Base-by-base conservation (phyloP, 352 stramenopile genomes). In the Phytopythium aichiense region DNA sequence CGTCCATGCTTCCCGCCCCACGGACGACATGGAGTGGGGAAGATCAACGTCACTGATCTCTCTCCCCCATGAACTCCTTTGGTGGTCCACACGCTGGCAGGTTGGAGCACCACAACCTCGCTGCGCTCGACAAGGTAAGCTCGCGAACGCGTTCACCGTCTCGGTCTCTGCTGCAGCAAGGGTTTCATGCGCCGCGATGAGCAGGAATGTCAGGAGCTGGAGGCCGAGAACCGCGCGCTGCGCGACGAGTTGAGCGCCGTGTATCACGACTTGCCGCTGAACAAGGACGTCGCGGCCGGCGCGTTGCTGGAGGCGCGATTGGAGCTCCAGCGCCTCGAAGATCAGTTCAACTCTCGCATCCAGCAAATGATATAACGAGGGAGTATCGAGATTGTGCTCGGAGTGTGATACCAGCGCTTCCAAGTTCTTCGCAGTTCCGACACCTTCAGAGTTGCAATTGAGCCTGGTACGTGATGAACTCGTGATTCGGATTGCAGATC, bases 331-430 rank as follows among this genome's bases (percentile, higher is more conserved):
- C 68, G 57, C 15, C 66, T 84, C 22, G 73, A 84, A 60, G 73
- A 81, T 43, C 64, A 78, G 46, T 82, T 84, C 69, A 76, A 78
- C 56, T 57, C 68, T 15, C 68, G 78, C 55, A 84, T 84, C 66
- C 65, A 72, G 13, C 43, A 73, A 45, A 82, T 84, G 76, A 65
- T 84, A 0, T 74, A 49, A 60, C n/a, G 13, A 46, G 30, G 16
- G 18, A 56, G 13, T 30, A n/a, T 0, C 46, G 9, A 18, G 13
- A 2, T 12, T 42, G 42, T 7, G 16, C n/a, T 40, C 13, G 9
- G 9, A 16, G 9, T 40, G 13, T 16, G 13, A 40, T 40, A 4
- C 35, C 13, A 16, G 6, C 35, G 35, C 13, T 40, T 40, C 35
- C 35, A 16, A 16, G 5, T 8, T 4, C 13, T 40, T 4, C 1